phyloP scores from a whole-genome alignment of 805 yeast species.

The Ogataea minuta region DNA sequence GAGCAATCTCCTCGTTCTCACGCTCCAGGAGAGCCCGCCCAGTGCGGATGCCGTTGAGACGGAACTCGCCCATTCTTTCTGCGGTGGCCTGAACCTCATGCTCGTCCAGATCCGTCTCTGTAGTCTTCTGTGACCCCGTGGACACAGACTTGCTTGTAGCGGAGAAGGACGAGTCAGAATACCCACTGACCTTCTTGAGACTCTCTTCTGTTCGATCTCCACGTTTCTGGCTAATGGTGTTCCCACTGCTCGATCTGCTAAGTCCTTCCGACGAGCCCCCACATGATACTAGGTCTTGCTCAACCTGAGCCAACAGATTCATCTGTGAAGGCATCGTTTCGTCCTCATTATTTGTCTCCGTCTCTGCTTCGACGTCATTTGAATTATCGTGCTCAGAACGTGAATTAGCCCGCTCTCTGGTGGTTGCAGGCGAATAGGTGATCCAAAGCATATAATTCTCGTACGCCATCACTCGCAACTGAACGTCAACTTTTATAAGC shows the following conservation, averaged over 20 bases:
- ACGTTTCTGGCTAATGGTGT: conserved; percentile 13
- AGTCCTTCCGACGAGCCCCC: conserved; percentile 29
- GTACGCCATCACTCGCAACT: conserved; percentile 64
- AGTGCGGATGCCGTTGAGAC: conserved; percentile 27
- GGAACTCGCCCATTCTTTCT: conserved; percentile 16
- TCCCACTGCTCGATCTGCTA: conserved; percentile 27
- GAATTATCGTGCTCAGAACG: not conserved
- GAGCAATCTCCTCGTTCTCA: conserved; percentile 46
- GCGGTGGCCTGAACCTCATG: conserved; percentile 9
- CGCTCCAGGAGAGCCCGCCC: conserved; percentile 43
- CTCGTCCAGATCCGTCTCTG: conserved; percentile 10
- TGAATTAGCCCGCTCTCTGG: conserved; percentile 1
- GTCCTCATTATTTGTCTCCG: conserved; percentile 9
- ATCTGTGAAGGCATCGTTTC: conserved; percentile 51
- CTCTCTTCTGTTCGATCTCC: conserved; percentile 2
- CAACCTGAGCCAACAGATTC: conserved; percentile 42
- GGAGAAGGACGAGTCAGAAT: conserved; percentile 18
- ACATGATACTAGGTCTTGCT: conserved; percentile 32
- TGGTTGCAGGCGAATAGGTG: conserved; percentile 62
- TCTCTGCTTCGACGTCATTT: conserved; percentile 6
- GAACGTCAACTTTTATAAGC: conserved; percentile 67
- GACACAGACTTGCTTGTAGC: conserved; percentile 16
- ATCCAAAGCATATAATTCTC: conserved; percentile 75
- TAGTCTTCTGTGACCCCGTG: conserved; percentile 10
- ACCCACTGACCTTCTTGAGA: conserved; percentile 10